Percentiles rank a stretch among this genome's conserved stretches.
phyloP scores from a whole-genome alignment of 495 filamentous ascomycete species.

The Baudoinia panamericana region DNA sequence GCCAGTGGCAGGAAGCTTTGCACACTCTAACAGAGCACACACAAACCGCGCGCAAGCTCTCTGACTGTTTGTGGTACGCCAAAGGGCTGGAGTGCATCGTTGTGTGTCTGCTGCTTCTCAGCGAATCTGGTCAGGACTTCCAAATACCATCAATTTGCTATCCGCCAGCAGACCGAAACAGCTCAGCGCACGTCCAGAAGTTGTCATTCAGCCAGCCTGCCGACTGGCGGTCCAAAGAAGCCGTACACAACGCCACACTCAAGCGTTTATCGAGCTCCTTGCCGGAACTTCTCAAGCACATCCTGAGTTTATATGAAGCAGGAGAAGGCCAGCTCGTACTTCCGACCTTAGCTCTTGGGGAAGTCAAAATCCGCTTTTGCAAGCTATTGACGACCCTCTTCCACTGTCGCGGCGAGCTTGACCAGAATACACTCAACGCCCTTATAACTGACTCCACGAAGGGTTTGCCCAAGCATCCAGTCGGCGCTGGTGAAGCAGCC shows the following conservation, averaged over 20 bases:
- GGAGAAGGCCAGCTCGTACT: slow-evolving; percentile 22
- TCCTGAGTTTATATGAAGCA: slow-evolving; percentile 68
- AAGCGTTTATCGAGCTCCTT: slow-evolving; percentile 50
- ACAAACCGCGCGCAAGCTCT: slow-evolving; percentile 59
- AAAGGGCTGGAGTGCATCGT: slow-evolving; percentile 84
- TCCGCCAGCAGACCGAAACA: slow-evolving; percentile 11
- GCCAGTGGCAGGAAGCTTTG: slow-evolving; percentile 78
- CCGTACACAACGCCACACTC: slow-evolving; percentile 28
- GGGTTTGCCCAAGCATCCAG: neutral
- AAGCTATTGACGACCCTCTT: slow-evolving; percentile 60
- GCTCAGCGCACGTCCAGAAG: slow-evolving; percentile 1
- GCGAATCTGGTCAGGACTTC: slow-evolving; percentile 78
- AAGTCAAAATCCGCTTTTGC: slow-evolving; percentile 67
- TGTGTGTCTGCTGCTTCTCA: slow-evolving; percentile 68
- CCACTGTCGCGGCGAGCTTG: slow-evolving; percentile 52
- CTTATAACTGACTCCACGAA: slow-evolving; percentile 5
- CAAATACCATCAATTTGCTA: slow-evolving; percentile 40
- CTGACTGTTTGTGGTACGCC: slow-evolving; percentile 91
- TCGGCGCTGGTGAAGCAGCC: neutral
- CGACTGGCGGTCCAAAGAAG: slow-evolving; percentile 7
- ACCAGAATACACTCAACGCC: slow-evolving; percentile 44
- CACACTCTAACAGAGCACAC: slow-evolving; percentile 74
- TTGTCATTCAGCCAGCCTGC: slow-evolving; percentile 9
- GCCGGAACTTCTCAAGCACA: slow-evolving; percentile 67
- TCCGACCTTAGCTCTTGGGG: slow-evolving; percentile 38